phyloP scores from a whole-genome alignment of 1,284 basidiomycete species.

The Puccinia hordei region DNA sequence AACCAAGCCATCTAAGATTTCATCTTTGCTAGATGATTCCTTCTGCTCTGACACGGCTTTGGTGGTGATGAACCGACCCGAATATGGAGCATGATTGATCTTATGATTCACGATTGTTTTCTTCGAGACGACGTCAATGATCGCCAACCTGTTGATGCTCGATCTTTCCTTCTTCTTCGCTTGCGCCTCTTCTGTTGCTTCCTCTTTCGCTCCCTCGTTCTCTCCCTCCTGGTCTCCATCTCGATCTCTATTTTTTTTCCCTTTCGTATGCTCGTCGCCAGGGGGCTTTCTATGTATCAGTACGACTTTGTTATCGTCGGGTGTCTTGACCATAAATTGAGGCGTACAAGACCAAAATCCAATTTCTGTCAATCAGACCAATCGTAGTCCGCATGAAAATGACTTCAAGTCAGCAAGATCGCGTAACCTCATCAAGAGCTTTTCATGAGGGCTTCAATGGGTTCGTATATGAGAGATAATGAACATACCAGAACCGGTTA shows the following conservation, averaged over 20 bases:
- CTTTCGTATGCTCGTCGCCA: background rate
- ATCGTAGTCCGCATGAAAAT: background rate
- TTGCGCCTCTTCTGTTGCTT: background rate
- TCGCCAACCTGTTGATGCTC: conserved; percentile 1
- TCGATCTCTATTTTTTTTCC: background rate
- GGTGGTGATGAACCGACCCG: background rate
- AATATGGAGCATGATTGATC: background rate
- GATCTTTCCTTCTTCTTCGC: background rate
- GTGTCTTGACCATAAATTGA: conserved; percentile 24
- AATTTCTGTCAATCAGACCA: background rate
- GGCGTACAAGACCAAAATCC: conserved; percentile 33
- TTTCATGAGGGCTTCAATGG: too few relatives aligned
- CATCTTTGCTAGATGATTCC: conserved; percentile 10
- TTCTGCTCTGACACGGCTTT: background rate
- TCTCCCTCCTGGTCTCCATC: background rate
- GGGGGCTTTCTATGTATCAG: background rate
- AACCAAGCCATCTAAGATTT: conserved; percentile 41
- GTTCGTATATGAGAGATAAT: too few relatives aligned
- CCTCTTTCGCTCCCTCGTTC: background rate
- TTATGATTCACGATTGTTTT: conserved; percentile 16
- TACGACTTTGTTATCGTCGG: conserved; percentile 13
- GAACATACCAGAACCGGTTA: conserved; percentile 25
- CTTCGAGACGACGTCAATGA: conserved; percentile 25
- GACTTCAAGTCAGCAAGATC: background rate
- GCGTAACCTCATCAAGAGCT: background rate